Conservation (phyloP, 2,329 filamentous ascomycete species). For the Diaporthe eres region DNA sequence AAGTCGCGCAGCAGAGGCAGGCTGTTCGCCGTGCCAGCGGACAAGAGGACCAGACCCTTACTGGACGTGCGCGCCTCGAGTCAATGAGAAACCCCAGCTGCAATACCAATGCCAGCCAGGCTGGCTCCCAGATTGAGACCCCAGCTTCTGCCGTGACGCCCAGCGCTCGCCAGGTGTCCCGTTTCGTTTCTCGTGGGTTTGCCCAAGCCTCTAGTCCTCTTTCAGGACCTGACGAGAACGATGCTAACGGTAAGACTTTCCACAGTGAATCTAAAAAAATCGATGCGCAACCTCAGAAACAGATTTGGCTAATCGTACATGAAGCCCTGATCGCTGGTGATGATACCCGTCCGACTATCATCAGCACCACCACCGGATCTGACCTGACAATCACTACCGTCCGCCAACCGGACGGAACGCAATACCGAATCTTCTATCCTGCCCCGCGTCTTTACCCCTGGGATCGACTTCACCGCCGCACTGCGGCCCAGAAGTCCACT, state of each 20-base stretch:
- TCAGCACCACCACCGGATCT: slow-evolving; percentile 34
- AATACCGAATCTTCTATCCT: slow-evolving; percentile 33
- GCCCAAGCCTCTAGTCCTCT: slow-evolving; percentile 34
- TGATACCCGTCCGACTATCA: slow-evolving; percentile 35
- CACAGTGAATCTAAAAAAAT: background rate
- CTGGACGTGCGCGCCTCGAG: slow-evolving; percentile 40
- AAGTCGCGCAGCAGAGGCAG: slow-evolving; percentile 50
- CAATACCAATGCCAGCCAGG: slow-evolving; percentile 36
- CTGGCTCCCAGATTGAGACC: slow-evolving; percentile 2
- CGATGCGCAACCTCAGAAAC: background rate
- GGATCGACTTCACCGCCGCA: slow-evolving; percentile 43
- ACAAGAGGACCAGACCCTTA: slow-evolving; percentile 45
- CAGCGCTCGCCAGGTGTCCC: slow-evolving; percentile 5
- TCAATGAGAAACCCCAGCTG: slow-evolving; percentile 23
- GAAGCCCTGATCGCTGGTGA: slow-evolving; percentile 11
- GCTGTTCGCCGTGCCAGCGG: slow-evolving; percentile 44
- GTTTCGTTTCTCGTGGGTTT: slow-evolving; percentile 38
- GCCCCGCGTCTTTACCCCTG: slow-evolving; percentile 44
- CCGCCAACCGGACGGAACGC: slow-evolving; percentile 34
- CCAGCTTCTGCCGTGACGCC: slow-evolving; percentile 31
- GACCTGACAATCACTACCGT: slow-evolving; percentile 38
- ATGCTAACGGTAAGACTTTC: slow-evolving; percentile 32
- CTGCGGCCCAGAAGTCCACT: slow-evolving; percentile 35
- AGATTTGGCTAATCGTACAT: slow-evolving; percentile 21
- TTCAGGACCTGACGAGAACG: slow-evolving; percentile 12